These are phyloP conservation scores for Nymphaea colorata DNA, from an alignment of 164 flowering plant genomes.

Conservation along the genomic window DNA sequence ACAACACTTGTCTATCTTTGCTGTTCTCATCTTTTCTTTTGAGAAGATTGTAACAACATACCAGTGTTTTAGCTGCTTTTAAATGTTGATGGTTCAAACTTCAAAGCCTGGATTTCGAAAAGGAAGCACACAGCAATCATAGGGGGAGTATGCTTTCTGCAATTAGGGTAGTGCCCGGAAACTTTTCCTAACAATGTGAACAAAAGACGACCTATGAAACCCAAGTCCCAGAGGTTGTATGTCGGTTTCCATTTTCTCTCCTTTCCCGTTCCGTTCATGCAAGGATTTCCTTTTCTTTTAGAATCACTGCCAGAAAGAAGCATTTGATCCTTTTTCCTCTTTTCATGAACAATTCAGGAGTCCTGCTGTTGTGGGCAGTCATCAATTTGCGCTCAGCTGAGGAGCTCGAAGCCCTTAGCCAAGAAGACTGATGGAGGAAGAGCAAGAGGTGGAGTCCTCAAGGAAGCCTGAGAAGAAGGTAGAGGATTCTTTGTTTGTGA, in stretches of 20 bases:
- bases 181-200: neutral
- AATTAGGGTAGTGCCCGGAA: too few relatives aligned
- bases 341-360: neutral
- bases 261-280: neutral
- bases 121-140: too few relatives aligned
- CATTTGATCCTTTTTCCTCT: neutral
- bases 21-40: neutral
- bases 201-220: neutral
- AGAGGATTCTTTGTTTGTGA: conserved; percentile 4
- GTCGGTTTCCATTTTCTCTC: neutral
- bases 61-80: neutral
- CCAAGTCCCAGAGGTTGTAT: neutral
- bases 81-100: too few relatives aligned
- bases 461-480: neutral
- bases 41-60: neutral
- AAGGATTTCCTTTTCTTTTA: neutral
- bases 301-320: neutral
- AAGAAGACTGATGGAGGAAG: neutral
- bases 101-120: too few relatives aligned
- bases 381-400: neutral
- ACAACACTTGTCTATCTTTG: neutral
- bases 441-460: neutral
- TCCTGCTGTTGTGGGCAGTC: neutral
- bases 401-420: neutral
- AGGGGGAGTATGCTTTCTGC: too few relatives aligned